Conservation (phyloP, 2,329 filamentous ascomycete species). For the Cadophora sp. region DNA sequence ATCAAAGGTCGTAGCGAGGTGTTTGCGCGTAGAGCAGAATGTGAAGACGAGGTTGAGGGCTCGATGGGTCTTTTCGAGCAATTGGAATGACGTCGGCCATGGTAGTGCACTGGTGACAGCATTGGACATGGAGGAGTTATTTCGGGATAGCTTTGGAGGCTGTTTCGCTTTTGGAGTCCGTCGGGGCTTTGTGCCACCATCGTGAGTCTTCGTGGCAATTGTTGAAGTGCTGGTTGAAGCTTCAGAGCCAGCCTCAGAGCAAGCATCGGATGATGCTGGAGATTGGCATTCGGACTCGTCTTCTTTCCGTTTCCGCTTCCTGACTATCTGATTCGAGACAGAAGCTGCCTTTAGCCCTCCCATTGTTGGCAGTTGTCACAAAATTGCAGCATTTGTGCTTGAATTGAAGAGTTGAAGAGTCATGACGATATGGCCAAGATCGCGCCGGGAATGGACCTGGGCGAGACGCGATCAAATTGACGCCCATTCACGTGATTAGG, state of each 20-base stretch:
- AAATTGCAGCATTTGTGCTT: conserved; percentile 1
- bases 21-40: conserved; percentile 91
- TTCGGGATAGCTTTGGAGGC: conserved; percentile 34
- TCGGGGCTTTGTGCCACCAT: conserved; percentile 57
- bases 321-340: conserved; percentile 50
- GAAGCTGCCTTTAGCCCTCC: conserved; percentile 53
- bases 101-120: conserved; percentile 38
- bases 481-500: conserved; percentile 4
- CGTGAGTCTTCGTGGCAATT: conserved; percentile 61
- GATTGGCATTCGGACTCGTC: conserved; percentile 30
- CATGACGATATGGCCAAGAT: neutral
- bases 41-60: conserved; percentile 94
- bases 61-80: conserved; percentile 77
- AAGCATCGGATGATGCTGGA: conserved; percentile 13
- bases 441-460: neutral
- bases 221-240: conserved; percentile 46
- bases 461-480: conserved; percentile 3
- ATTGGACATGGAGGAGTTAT: conserved; percentile 37
- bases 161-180: conserved; percentile 49
- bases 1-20: conserved; percentile 89
- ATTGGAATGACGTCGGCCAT: conserved; percentile 80
- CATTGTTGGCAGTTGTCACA: conserved; percentile 29
- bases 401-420: neutral
- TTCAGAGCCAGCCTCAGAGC: conserved; percentile 25
- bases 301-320: conserved; percentile 50